These are phyloP conservation scores for Grosmannia clavigera DNA, from an alignment of 2,329 filamentous ascomycete genomes.

Conservation along the genomic window DNA sequence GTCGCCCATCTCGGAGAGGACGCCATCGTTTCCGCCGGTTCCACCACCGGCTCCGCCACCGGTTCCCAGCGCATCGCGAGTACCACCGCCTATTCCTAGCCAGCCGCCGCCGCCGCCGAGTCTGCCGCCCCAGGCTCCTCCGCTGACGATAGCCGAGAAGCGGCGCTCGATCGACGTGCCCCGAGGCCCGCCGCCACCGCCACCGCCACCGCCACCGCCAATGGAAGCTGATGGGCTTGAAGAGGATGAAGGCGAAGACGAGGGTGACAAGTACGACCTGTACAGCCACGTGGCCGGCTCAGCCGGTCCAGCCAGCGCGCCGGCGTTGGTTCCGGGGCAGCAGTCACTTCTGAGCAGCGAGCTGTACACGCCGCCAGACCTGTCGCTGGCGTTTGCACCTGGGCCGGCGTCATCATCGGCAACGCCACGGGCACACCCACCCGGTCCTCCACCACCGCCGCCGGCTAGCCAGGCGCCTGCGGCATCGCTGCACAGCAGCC, in stretches of 20 bases:
- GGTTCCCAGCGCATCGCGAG: slow-evolving; percentile 39
- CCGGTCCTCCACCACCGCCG: slow-evolving; percentile 21
- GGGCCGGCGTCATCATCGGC: not conserved
- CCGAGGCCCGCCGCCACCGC: slow-evolving; percentile 55
- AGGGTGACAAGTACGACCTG: slow-evolving; percentile 43
- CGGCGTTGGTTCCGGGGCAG: slow-evolving; percentile 18
- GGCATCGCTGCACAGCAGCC: slow-evolving; percentile 14
- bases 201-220: slow-evolving; percentile 40
- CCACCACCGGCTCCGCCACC: slow-evolving; percentile 43
- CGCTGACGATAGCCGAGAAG: slow-evolving; percentile 30
- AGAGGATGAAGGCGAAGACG: slow-evolving; percentile 46
- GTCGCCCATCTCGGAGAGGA: slow-evolving; percentile 35
- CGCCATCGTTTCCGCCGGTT: slow-evolving; percentile 37
- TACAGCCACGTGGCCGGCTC: slow-evolving; percentile 35
- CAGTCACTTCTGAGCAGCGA: slow-evolving; percentile 30
- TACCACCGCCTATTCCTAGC: slow-evolving; percentile 14
- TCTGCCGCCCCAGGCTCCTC: slow-evolving; percentile 36
- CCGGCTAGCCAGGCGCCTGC: slow-evolving; percentile 22
- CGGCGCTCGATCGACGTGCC: slow-evolving; percentile 60
- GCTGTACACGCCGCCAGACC: slow-evolving; percentile 32
- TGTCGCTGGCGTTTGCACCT: slow-evolving; percentile 5
- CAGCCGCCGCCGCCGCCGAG: slow-evolving; percentile 3
- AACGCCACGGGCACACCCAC: not conserved
- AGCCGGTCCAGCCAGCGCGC: slow-evolving; percentile 17
- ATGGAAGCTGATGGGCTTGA: slow-evolving; percentile 21